Evolutionary conservation across 1,284 basidiomycete genomes (phyloP).

Genomic region (Somion occarium): DNA sequence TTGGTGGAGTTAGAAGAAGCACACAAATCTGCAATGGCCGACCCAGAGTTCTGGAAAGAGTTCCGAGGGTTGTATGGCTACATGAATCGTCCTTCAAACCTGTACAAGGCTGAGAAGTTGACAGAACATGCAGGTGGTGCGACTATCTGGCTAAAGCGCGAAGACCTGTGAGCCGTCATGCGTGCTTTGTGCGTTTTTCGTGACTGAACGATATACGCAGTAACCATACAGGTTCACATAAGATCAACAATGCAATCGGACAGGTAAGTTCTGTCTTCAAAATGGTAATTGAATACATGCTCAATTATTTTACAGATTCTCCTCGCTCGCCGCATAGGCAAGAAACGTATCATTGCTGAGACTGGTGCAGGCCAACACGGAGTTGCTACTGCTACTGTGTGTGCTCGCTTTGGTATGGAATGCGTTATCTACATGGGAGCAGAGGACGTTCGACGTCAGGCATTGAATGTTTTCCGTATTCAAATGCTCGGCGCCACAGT

Average conservation of each 20-base stretch:
- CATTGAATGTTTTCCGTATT: constrained; percentile 97
- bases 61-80: constrained; percentile 88
- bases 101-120: constrained; percentile 69
- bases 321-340: constrained; percentile 88
- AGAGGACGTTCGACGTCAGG: constrained; percentile 96
- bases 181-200: not conserved
- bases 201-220: constrained; percentile 32
- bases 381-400: constrained; percentile 97
- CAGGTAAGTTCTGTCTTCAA: constrained; percentile 44
- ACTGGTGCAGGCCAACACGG: constrained; percentile 99
- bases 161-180: constrained; percentile 77
- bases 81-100: constrained; percentile 68
- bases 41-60: constrained; percentile 93
- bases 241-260: constrained; percentile 95
- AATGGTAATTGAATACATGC: constrained; percentile 7
- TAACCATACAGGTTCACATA: constrained; percentile 96
- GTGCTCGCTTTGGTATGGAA: constrained; percentile 93
- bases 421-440: constrained; percentile 98
- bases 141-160: constrained; percentile 97
- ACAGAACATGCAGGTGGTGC: constrained; percentile 73
- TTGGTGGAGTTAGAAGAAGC: constrained; percentile 89
- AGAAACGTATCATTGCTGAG: constrained; percentile 97
- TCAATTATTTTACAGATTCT: constrained; percentile 57
- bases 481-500: constrained; percentile 95
- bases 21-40: constrained; percentile 81